These are phyloP conservation scores for Catunica adiposa DNA, from an alignment of 2,329 filamentous ascomycete species.

Conservation along the genomic window DNA sequence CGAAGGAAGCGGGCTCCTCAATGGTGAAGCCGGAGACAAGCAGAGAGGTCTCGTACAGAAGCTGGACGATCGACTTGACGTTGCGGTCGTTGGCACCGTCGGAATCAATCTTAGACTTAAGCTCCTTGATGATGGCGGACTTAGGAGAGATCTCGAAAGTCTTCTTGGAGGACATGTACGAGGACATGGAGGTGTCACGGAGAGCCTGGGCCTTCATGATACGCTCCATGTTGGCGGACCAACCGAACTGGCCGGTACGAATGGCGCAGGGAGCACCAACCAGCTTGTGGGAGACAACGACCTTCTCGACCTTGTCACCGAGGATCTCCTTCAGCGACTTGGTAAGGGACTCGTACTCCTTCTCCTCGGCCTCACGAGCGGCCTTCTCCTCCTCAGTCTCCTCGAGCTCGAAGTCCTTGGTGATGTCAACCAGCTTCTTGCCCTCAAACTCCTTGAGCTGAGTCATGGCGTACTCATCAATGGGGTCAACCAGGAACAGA, in stretches of 20 bases:
- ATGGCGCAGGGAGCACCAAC: conserved; percentile 90
- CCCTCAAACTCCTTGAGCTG: conserved; percentile 99
- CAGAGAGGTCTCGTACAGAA: conserved; percentile 96
- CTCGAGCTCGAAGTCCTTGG: conserved; percentile 99
- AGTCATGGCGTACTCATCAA: conserved; percentile 98
- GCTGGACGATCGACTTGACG: conserved; percentile 96
- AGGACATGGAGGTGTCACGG: conserved; percentile 98
- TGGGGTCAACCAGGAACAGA: conserved; percentile 97
- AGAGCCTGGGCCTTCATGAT: conserved; percentile 99
- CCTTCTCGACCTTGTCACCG: conserved; percentile 99
- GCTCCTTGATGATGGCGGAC: conserved; percentile 93
- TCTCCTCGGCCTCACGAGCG: conserved; percentile 86
- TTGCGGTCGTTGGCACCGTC: conserved; percentile 98
- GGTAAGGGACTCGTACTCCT: conserved; percentile 87
- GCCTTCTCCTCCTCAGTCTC: conserved; percentile 99
- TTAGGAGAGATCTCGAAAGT: conserved; percentile 99
- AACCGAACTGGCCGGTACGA: conserved; percentile 98
- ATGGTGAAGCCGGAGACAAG: conserved; percentile 99
- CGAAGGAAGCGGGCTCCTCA: conserved; percentile 93
- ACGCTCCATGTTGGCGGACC: conserved; percentile 99
- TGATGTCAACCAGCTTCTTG: conserved; percentile 99
- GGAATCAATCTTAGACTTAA: conserved; percentile 96
- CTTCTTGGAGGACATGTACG: conserved; percentile 99
- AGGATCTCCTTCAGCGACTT: conserved; percentile 99
- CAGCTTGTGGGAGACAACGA: conserved; percentile 96